Evolutionary conservation across 2,329 filamentous ascomycete genomes (phyloP), one percentile per base, ranked within the genome.

Genomic region (Colletotrichum cereale): DNA sequence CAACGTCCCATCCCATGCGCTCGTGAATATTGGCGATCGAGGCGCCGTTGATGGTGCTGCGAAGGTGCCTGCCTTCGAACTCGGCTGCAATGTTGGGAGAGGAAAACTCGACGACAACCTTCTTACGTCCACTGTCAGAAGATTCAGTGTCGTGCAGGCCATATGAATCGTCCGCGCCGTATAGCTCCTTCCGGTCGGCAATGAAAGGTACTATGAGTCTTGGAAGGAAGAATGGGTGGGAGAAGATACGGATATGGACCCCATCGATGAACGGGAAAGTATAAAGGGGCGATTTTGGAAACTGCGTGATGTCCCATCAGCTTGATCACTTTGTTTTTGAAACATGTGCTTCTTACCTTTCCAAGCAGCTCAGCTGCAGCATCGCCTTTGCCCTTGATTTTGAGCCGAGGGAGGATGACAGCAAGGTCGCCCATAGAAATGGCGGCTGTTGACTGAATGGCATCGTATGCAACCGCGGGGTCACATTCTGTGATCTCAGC

Each of bases 51-150:
- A 95, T 93, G 62, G 92, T 95, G 77, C 91, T 93, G 76, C 92
- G 87, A 75, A 95, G 84, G 82, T 95, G 92, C 7, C 90, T 91
- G 29, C 91, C 91, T 77, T 93, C 90, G 81, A 95, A 94, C 29
- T 91, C 91, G 77, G 92, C 93, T 26, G 92, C 92, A 56, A 95
- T 92, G 77, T 94, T 95, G 38, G 92, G 92, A 10, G 90, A 92
- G 1, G 90, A 92, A 80, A 93, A 94, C 75, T 94, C 92, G 72
- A 94, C 86, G 53, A 94, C 85, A 55, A 91, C 86, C 76, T 80
- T 83, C 77, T 84, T 86, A 72, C 76, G 76, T 38, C 82, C 83
- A 55, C 83, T 80, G 16, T 80, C 78, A 0, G 78, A 76, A 14
- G 80, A 77, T 76, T 48, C 7, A 6, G n/a, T 5, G 18, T 93